Evolutionary conservation across 2,329 filamentous ascomycete species (phyloP), one percentile per base, ranked within the genome.

Genomic region (Fusarium agapanthi): DNA sequence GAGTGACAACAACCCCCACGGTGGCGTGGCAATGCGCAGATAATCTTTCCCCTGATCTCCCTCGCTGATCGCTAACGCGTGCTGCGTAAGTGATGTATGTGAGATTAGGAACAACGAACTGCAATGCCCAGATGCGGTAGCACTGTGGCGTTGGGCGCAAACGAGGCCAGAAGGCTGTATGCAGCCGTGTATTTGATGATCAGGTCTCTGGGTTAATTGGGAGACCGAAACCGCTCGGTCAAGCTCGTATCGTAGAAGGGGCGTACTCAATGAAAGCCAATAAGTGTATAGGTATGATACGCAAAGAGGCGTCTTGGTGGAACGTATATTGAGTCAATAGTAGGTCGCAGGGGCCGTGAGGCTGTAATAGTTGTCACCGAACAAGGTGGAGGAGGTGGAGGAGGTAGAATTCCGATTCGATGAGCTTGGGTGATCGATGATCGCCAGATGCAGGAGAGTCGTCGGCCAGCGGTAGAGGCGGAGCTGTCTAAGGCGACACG

Each of bases 161-260:
- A 65, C 64, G 58, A 71, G 65, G 71, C 64, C 61, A 65, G 61
- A 67, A 41, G 51, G 48, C 65, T 75, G 76, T 72, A 71, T 74
- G 71, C 63, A 77, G 54, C 75, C 75, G 74, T 61, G 59, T 58
- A 58, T 70, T 62, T 76, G 77, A 73, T 50, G 74, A 72, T 75
- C 72, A 73, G 67, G 68, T 56, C 72, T 72, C 68, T 69, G 56
- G 59, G 50, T 50, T 51, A 74, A 70, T 57, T 73, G 38, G 48
- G 53, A 67, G 72, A 72, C 72, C 64, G 73, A 65, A 62, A 76
- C 72, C 75, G 72, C 70, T 75, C 76, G 76, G 72, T 66, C 66
- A 54, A 71, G 73, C 78, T 81, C 80, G 80, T 81, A 81, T 81
- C 77, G 74, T 77, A 63, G 61, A 72, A 41, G 53, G 63, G 69